A percentile compares a stretch with the other conserved stretches of the same genome.
Conservation (phyloP, 495 filamentous ascomycete genomes). For the Lineolata rhizophorae region DNA sequence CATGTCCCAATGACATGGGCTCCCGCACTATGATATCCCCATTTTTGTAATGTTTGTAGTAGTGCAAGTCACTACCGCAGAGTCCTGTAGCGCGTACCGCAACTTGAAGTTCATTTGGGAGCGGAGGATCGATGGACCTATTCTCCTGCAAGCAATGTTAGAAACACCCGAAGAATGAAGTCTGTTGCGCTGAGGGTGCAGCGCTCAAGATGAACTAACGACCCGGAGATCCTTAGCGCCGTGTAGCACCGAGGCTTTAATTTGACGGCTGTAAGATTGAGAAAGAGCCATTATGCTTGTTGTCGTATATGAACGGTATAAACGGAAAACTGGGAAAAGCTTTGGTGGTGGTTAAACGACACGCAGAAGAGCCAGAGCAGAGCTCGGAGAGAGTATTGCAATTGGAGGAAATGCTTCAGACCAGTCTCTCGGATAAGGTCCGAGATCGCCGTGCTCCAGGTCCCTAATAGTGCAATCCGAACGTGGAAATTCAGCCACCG, state of each 20-base stretch:
- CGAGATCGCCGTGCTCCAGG: too few species aligned
- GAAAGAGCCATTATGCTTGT: neutral
- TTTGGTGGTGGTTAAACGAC: too few species aligned
- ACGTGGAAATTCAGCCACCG: too few species aligned
- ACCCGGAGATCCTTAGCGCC: constrained; percentile 21
- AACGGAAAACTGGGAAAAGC: too few species aligned
- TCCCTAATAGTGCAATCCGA: too few species aligned
- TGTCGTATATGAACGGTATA: too few species aligned
- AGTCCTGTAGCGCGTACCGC: constrained; percentile 36
- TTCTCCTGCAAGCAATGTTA: constrained; percentile 22
- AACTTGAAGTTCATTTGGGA: constrained; percentile 31
- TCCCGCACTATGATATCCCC: constrained; percentile 41
- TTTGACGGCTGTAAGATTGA: constrained; percentile 3
- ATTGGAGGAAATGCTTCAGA: too few species aligned
- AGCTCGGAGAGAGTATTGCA: too few species aligned
- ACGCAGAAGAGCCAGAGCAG: too few species aligned
- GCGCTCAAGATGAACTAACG: constrained; percentile 7
- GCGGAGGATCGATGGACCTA: constrained; percentile 22
- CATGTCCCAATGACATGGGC: constrained; percentile 40
- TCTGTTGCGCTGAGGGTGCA: neutral
- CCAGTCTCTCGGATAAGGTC: too few species aligned
- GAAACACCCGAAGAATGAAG: neutral
- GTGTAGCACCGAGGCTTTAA: constrained; percentile 20
- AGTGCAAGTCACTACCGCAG: constrained; percentile 49
- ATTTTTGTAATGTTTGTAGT: constrained; percentile 44